Evolutionary conservation across 2,329 filamentous ascomycete genomes (phyloP).

Genomic region (Tolypocladium sp.): DNA sequence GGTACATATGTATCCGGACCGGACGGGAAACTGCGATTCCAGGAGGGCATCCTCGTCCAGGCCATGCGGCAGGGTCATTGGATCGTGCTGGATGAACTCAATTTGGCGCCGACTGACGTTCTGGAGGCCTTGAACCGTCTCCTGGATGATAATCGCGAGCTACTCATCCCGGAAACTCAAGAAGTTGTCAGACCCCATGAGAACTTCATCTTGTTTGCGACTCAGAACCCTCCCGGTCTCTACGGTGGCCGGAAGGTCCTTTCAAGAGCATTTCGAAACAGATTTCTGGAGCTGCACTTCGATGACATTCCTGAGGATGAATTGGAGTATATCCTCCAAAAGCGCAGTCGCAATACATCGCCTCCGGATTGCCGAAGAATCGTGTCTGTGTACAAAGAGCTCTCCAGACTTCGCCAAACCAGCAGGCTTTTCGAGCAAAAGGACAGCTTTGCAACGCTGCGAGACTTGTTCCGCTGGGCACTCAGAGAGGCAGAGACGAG

Average conservation of each 20-base stretch:
- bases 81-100: slow-evolving; percentile 97
- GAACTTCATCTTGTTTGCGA: slow-evolving; percentile 97
- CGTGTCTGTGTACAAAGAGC: slow-evolving; percentile 85
- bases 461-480: slow-evolving; percentile 95
- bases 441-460: slow-evolving; percentile 89
- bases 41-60: slow-evolving; percentile 88
- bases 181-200: slow-evolving; percentile 86
- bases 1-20: slow-evolving; percentile 84
- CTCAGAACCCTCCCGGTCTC: slow-evolving; percentile 89
- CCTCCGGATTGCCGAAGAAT: slow-evolving; percentile 88
- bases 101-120: slow-evolving; percentile 93
- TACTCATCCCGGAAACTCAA: slow-evolving; percentile 93
- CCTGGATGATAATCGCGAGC: slow-evolving; percentile 90
- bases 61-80: slow-evolving; percentile 89
- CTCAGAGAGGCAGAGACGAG: slow-evolving; percentile 74
- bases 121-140: slow-evolving; percentile 92
- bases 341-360: slow-evolving; percentile 75
- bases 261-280: slow-evolving; percentile 89
- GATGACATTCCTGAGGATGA: slow-evolving; percentile 97
- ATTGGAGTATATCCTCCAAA: slow-evolving; percentile 81
- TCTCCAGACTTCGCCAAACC: slow-evolving; percentile 82
- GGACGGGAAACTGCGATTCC: slow-evolving; percentile 79
- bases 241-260: slow-evolving; percentile 93
- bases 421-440: slow-evolving; percentile 92
- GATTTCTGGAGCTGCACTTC: slow-evolving; percentile 94